Evolutionary conservation across 1,284 basidiomycete genomes (phyloP), one percentile per base, ranked within the genome.

Genomic region (Ustilago trichophora): DNA sequence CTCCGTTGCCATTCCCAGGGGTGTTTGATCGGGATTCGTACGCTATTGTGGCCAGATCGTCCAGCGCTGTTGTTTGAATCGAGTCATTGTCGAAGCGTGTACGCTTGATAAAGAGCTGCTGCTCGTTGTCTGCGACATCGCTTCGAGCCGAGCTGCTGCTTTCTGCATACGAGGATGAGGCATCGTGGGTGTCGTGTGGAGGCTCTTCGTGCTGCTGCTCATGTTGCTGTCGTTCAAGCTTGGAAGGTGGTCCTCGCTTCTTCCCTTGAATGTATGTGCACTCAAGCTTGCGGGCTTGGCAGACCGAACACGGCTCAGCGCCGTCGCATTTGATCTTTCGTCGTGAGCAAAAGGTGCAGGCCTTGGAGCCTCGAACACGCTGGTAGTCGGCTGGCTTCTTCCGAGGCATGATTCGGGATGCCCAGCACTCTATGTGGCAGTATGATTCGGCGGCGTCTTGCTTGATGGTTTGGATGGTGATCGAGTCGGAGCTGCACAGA

Each of bases 261-360:
- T 53, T 53, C n/a, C 41, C 34, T 31, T 31, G 33, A 4, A 44
- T 34, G 22, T 53, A 45, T 13, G 35, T 15, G 22, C 50, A 53
- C 13, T 36, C 26, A 15, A 37, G 13, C 3, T 15, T 25, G 21
- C 43, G 41, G 18, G n/a, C 19, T 5, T 40, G 21, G n/a, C 50
- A 53, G 4, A 21, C 43, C 9, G n/a, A 31, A 35, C 50, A 53
- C 4, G 50, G 50, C 12, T 45, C 42, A 9, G 18, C 12, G 22
- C 50, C 50, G 24, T 53, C 38, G 27, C 50, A 53, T 11, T 45
- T 53, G 42, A 45, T 45, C 50, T 53, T 53, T 8, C 50, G 50
- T 35, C 29, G 34, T 16, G 50, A 53, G 42, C 50, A 53, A 33
- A 53, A 44, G 3, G 42, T 44, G 31, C 50, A 53, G 19, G 50